A percentile compares a stretch with the other conserved stretches of the same genome.
Conservation (phyloP, 1,284 basidiomycete species). For the Violaceomyces palustris region DNA sequence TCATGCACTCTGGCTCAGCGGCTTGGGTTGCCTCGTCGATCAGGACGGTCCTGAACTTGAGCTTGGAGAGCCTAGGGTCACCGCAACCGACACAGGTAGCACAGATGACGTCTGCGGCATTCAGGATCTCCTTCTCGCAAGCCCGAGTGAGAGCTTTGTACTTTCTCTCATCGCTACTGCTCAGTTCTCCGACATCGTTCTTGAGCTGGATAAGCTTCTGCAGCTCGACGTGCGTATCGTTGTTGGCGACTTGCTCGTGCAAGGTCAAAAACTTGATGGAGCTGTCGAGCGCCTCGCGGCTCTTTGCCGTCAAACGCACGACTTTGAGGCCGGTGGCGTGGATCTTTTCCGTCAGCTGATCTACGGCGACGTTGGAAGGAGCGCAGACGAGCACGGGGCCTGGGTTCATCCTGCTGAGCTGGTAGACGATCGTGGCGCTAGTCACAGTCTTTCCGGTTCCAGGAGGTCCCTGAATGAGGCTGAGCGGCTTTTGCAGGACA, state of each 20-base stretch:
- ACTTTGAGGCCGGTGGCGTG: constrained; percentile 94
- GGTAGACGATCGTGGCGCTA: constrained; percentile 97
- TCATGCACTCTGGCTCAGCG: constrained; percentile 98
- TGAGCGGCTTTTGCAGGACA: constrained; percentile 95
- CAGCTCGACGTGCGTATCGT: constrained; percentile 67
- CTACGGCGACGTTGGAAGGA: constrained; percentile 98
- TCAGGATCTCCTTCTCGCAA: constrained; percentile 94
- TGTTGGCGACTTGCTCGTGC: constrained; percentile 95
- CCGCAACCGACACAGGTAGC: constrained; percentile 97
- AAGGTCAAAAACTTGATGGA: constrained; percentile 88
- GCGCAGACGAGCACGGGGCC: constrained; percentile 98
- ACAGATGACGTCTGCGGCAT: constrained; percentile 94
- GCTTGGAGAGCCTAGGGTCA: constrained; percentile 86
- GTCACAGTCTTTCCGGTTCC: constrained; percentile 99
- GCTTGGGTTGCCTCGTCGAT: constrained; percentile 99
- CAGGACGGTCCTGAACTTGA: constrained; percentile 96
- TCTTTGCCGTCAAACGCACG: constrained; percentile 94
- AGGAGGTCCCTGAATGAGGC: constrained; percentile 88
- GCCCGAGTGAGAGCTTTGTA: constrained; percentile 91
- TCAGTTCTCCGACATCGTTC: constrained; percentile 93
- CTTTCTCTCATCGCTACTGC: constrained; percentile 92
- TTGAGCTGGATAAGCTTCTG: constrained; percentile 97
- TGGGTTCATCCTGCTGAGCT: constrained; percentile 98
- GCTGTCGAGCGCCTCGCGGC: constrained; percentile 91
- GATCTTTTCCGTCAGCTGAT: constrained; percentile 98